phyloP scores from a whole-genome alignment of 192 early-diverging fungal species.

The Phycomyces nitens region DNA sequence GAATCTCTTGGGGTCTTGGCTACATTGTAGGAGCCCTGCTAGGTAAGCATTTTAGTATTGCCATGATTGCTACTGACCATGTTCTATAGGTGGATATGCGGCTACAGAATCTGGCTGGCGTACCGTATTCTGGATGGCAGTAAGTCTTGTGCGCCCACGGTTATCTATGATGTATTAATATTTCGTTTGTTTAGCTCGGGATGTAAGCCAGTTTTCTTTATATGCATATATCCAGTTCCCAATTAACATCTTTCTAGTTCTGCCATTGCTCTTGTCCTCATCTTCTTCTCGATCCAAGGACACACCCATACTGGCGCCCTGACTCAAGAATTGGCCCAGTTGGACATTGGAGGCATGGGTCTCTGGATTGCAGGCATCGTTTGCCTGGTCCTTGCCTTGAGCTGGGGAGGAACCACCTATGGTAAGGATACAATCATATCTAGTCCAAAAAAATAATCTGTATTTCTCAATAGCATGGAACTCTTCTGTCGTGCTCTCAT shows the following conservation, averaged over 20 bases:
- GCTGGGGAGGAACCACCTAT: conserved; percentile 54
- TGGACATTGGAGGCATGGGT: conserved; percentile 51
- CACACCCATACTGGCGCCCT: conserved; percentile 6
- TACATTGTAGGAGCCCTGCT: conserved; percentile 29
- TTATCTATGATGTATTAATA: neutral
- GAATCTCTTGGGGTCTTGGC: conserved; percentile 29
- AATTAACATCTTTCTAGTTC: no score
- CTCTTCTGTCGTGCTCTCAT: conserved; percentile 13
- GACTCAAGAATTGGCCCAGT: conserved; percentile 29
- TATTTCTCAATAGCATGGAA: conserved; percentile 17
- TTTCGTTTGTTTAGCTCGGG: conserved; percentile 42
- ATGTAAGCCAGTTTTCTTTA: conserved; percentile 56
- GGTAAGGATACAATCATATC: conserved; percentile 6
- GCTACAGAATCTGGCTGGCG: conserved; percentile 34
- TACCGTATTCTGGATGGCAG: conserved; percentile 30
- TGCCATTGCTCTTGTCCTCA: conserved; percentile 34
- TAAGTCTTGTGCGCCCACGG: conserved; percentile 21
- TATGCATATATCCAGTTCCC: conserved; percentile 32
- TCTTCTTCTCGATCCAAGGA: conserved; percentile 33
- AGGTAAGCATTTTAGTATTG: conserved; percentile 30
- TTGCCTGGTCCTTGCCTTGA: conserved; percentile 50
- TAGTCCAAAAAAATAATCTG: no score
- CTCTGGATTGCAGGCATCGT: conserved; percentile 40
- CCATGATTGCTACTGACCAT: no score
- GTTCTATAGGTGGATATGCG: conserved; percentile 46